phyloP scores from a whole-genome alignment of 371 early-diverging fungal species.

The Capillidium heterosporum region DNA sequence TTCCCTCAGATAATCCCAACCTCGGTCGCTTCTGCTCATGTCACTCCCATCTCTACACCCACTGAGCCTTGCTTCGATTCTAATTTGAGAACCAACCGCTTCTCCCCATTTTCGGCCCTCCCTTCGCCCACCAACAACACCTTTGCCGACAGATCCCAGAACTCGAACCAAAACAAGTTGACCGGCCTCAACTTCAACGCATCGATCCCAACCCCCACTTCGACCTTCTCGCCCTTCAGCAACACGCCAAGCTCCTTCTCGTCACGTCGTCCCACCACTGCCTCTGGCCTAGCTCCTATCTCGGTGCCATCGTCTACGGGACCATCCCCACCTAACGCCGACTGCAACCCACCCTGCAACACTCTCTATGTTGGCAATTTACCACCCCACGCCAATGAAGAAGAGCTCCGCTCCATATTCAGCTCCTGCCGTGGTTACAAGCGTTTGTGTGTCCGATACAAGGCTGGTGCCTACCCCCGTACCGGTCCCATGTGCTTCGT shows the following conservation, averaged over 20 bases:
- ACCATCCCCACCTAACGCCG: conserved; percentile 21
- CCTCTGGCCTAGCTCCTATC: neutral
- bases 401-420: conserved; percentile 65
- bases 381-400: conserved; percentile 60
- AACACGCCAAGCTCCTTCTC: neutral
- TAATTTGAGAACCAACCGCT: no score
- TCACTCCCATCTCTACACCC: no score
- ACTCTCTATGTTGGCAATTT: conserved; percentile 93
- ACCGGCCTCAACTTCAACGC: conserved; percentile 1
- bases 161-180: neutral
- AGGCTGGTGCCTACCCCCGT: conserved; percentile 11
- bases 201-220: neutral
- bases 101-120: no score
- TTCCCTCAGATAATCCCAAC: neutral
- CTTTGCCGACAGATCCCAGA: neutral
- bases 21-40: no score
- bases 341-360: conserved; percentile 93
- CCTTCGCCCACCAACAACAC: neutral
- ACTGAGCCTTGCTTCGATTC: no score
- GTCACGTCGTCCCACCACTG: neutral
- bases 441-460: conserved; percentile 62
- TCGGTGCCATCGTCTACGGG: conserved; percentile 3
- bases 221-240: neutral
- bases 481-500: conserved; percentile 86
- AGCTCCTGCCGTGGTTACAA: conserved; percentile 57